Percentiles rank a stretch among this genome's conserved stretches.
Evolutionary conservation across 1,139 yeast species (phyloP).

Genomic region (Petasospora fabianii): DNA sequence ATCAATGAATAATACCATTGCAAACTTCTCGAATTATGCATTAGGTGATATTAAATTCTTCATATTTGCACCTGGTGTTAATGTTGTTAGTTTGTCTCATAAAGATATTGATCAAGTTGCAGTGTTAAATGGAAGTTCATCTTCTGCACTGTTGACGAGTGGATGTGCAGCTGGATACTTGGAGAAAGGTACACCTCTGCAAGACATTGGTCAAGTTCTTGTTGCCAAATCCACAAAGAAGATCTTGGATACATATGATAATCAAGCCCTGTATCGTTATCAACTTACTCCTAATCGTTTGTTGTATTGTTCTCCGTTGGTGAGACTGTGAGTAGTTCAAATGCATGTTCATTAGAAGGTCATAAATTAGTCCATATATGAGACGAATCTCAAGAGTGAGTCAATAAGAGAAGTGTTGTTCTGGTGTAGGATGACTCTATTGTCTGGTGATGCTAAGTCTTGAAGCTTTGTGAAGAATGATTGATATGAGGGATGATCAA

Average conservation of each 20-base stretch:
- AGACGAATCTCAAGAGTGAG: slow-evolving; percentile 11
- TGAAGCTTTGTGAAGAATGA: slow-evolving; percentile 1
- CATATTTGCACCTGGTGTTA: slow-evolving; percentile 76
- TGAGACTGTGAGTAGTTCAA: no score
- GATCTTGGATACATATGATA: background rate
- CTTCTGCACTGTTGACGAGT: slow-evolving; percentile 79
- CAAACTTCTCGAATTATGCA: slow-evolving; percentile 84
- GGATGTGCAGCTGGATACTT: slow-evolving; percentile 67
- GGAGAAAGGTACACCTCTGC: slow-evolving; percentile 52
- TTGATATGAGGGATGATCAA: slow-evolving; percentile 2
- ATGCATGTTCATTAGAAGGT: no score
- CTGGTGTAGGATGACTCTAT: background rate
- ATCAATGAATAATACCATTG: slow-evolving; percentile 66
- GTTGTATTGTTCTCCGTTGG: slow-evolving; percentile 9
- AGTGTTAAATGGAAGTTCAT: slow-evolving; percentile 74
- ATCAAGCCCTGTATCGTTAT: background rate
- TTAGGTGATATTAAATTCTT: slow-evolving; percentile 64
- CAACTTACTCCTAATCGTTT: slow-evolving; percentile 7
- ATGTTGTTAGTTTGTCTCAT: slow-evolving; percentile 37
- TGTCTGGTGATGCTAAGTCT: slow-evolving; percentile 2
- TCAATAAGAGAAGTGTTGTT: slow-evolving; percentile 9
- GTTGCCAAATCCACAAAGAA: slow-evolving; percentile 11
- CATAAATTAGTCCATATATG: slow-evolving; percentile 6
- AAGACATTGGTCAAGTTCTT: slow-evolving; percentile 30
- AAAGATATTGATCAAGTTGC: slow-evolving; percentile 17